These are phyloP conservation scores for Neodidymelliopsis sp. DNA, from an alignment of 2,329 filamentous ascomycete species.

Conservation along the genomic window DNA sequence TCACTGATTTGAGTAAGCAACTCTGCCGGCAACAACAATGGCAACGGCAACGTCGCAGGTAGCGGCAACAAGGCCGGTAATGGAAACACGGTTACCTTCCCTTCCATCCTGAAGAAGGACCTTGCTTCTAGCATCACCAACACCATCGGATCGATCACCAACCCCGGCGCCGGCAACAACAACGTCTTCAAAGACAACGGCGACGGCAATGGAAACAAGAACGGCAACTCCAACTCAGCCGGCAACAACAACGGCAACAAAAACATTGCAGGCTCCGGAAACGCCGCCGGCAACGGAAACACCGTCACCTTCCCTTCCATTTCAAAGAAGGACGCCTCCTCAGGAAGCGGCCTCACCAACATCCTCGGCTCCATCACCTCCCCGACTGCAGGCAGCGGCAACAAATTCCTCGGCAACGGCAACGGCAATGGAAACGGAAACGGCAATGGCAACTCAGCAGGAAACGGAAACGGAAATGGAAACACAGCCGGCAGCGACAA, in stretches of 20 bases:
- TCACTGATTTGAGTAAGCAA: background rate
- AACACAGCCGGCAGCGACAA: slow-evolving; percentile 15
- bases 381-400: slow-evolving; percentile 1
- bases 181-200: slow-evolving; percentile 8
- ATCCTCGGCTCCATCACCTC: slow-evolving; percentile 13
- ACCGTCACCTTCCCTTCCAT: background rate
- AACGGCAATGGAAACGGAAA: background rate
- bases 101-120: background rate
- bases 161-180: slow-evolving; percentile 9
- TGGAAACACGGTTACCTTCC: slow-evolving; percentile 3
- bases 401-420: background rate
- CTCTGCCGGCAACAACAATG: slow-evolving; percentile 14
- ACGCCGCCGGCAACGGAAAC: slow-evolving; percentile 1
- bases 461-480: slow-evolving; percentile 18
- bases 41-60: slow-evolving; percentile 1
- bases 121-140: slow-evolving; percentile 5
- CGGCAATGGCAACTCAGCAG: slow-evolving; percentile 5
- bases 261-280: background rate
- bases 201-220: slow-evolving; percentile 14
- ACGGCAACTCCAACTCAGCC: slow-evolving; percentile 12
- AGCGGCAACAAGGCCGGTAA: slow-evolving; percentile 8
- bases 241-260: slow-evolving; percentile 7
- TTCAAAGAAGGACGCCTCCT: no score
- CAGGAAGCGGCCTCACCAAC: background rate
- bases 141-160: slow-evolving; percentile 18